Percentiles rank a stretch among this genome's conserved stretches.
These are phyloP conservation scores for Candida sp. DNA, from an alignment of 1,139 yeast genomes.

Conservation along the genomic window DNA sequence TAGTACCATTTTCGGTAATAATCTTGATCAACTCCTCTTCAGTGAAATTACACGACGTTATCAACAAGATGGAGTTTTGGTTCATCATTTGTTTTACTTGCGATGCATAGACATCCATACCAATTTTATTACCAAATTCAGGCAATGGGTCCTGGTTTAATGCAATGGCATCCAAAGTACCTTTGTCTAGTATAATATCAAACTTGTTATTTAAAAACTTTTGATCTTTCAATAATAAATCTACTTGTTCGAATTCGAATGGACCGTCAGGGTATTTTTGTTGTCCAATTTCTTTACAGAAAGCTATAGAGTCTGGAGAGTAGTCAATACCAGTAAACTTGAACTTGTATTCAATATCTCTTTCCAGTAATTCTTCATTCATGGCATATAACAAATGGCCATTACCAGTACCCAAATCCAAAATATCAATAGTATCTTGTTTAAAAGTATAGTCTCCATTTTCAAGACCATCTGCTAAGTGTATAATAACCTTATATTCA, in stretches of 20 bases:
- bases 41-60: slow-evolving; percentile 96
- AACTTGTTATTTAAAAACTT: slow-evolving; percentile 39
- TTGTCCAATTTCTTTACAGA: slow-evolving; percentile 59
- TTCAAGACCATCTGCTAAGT: slow-evolving; percentile 37
- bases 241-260: slow-evolving; percentile 45
- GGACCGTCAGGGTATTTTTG: slow-evolving; percentile 30
- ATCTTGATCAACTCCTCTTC: slow-evolving; percentile 64
- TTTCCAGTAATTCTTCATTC: slow-evolving; percentile 46
- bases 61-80: slow-evolving; percentile 57
- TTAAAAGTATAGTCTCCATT: slow-evolving; percentile 21
- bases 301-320: slow-evolving; percentile 70
- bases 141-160: slow-evolving; percentile 56
- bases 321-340: slow-evolving; percentile 73
- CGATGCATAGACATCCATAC: slow-evolving; percentile 60
- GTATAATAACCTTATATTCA: slow-evolving; percentile 74
- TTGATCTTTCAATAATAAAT: slow-evolving; percentile 34
- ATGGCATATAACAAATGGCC: slow-evolving; percentile 82
- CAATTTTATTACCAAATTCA: slow-evolving; percentile 40
- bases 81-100: slow-evolving; percentile 59
- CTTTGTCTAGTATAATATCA: slow-evolving; percentile 85
- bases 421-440: slow-evolving; percentile 36
- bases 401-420: slow-evolving; percentile 95
- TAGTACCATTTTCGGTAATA: slow-evolving; percentile 34
- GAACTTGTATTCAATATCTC: slow-evolving; percentile 41
- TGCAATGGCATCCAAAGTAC: slow-evolving; percentile 96